Evolutionary conservation across 2,329 filamentous ascomycete genomes (phyloP).

Genomic region (Alternaria ethzedia): DNA sequence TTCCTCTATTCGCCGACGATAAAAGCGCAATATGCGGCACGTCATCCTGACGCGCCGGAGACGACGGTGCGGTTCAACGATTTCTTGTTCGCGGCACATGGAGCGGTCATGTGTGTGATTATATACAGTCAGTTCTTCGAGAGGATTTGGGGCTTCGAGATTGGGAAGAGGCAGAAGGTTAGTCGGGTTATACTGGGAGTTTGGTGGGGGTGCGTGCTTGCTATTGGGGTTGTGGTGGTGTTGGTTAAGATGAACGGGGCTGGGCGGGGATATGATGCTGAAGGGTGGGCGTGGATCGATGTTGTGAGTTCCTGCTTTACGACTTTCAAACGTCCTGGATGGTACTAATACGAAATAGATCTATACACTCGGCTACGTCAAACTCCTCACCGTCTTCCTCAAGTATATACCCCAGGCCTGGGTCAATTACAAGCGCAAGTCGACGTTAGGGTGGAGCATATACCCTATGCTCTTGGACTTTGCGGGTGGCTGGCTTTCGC

Average conservation of each 20-base stretch:
- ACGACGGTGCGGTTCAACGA: constrained; percentile 92
- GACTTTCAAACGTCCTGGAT: constrained; percentile 41
- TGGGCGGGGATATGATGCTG: constrained; percentile 54
- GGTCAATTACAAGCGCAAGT: constrained; percentile 82
- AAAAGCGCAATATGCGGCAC: constrained; percentile 79
- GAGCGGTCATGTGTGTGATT: constrained; percentile 72
- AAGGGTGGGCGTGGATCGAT: constrained; percentile 68
- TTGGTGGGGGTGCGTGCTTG: constrained; percentile 70
- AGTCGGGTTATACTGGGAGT: constrained; percentile 71
- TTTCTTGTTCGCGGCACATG: constrained; percentile 84
- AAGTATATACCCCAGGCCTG: constrained; percentile 81
- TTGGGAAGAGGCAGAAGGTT: constrained; percentile 60
- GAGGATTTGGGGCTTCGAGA: constrained; percentile 75
- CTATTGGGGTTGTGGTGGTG: constrained; percentile 56
- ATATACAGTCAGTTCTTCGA: constrained; percentile 80
- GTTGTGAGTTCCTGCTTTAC: constrained; percentile 64
- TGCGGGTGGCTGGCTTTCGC: constrained; percentile 78
- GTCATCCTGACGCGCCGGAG: constrained; percentile 73
- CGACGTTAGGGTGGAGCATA: constrained; percentile 89
- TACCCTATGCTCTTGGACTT: constrained; percentile 84
- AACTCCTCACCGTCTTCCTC: constrained; percentile 83
- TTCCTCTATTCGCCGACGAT: constrained; percentile 83
- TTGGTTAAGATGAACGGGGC: constrained; percentile 53
- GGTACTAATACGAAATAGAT: constrained; percentile 44
- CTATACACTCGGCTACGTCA: constrained; percentile 81